Evolutionary conservation across 495 filamentous ascomycete species (phyloP).

Genomic region (Lasiosphaeria miniovina): DNA sequence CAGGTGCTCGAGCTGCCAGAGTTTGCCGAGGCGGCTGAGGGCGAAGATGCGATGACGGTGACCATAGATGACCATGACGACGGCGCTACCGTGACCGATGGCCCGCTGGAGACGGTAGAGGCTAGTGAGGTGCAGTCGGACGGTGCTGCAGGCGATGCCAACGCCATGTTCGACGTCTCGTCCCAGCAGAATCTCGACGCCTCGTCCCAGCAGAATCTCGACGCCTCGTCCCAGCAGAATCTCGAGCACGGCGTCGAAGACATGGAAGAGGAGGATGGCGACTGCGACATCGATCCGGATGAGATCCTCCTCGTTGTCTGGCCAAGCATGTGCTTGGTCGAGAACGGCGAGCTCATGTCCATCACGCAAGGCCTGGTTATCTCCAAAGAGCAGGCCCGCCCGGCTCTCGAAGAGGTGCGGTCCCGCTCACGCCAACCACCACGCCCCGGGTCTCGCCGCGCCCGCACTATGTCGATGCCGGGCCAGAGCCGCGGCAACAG

Average conservation of each 20-base stretch:
- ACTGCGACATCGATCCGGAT: slow-evolving; percentile 34
- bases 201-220: background rate
- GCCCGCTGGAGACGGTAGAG: slow-evolving; percentile 25
- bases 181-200: no score
- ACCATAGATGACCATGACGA: slow-evolving; percentile 11
- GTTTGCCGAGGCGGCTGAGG: slow-evolving; percentile 23
- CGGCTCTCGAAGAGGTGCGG: slow-evolving; percentile 32
- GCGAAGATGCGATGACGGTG: slow-evolving; percentile 5
- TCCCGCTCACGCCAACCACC: slow-evolving; percentile 18
- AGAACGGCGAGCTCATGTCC: slow-evolving; percentile 33
- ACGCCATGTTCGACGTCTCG: background rate
- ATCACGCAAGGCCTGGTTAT: slow-evolving; percentile 38
- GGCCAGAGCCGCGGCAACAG: slow-evolving; percentile 22
- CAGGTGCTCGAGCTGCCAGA: slow-evolving; percentile 37
- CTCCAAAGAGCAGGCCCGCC: slow-evolving; percentile 37
- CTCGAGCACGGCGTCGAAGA: slow-evolving; percentile 13
- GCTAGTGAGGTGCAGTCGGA: slow-evolving; percentile 1
- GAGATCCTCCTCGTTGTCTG: slow-evolving; percentile 38
- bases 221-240: background rate
- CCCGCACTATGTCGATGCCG: slow-evolving; percentile 32
- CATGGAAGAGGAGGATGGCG: slow-evolving; percentile 9
- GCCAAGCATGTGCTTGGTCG: slow-evolving; percentile 39
- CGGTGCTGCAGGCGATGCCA: slow-evolving; percentile 6
- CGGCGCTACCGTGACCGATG: slow-evolving; percentile 8
- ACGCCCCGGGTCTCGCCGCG: slow-evolving; percentile 25